A percentile compares a stretch with the other conserved stretches of the same genome.
phyloP scores from a whole-genome alignment of 176 grass and related monocot species.

The Juncus effusus region DNA sequence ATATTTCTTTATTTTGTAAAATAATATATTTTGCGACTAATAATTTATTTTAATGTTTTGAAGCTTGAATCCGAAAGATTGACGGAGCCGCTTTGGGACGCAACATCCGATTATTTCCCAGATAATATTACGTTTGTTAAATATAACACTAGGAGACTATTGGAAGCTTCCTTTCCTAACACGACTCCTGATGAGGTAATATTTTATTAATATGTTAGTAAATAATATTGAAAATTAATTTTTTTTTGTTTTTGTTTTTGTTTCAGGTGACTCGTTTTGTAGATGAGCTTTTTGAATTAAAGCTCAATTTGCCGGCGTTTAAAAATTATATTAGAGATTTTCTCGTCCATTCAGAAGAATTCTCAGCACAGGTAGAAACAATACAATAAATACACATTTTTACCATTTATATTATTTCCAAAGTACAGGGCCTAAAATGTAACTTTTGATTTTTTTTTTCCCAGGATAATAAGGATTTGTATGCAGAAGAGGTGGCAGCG shows the following conservation, averaged over 20 bases:
- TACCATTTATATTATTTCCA: neutral
- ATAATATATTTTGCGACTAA: constrained; percentile 19
- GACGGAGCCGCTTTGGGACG: constrained; percentile 90
- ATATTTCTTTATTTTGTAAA: neutral
- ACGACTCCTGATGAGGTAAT: constrained; percentile 74
- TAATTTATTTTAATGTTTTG: constrained; percentile 23
- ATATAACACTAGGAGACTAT: constrained; percentile 87
- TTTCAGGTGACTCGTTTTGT: constrained; percentile 92
- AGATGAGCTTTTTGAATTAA: constrained; percentile 74
- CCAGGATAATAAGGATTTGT: constrained; percentile 99
- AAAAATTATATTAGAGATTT: constrained; percentile 97
- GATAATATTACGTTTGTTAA: constrained; percentile 88
- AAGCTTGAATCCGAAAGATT: constrained; percentile 77
- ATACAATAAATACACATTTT: neutral
- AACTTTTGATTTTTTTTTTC: neutral
- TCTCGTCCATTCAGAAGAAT: constrained; percentile 95
- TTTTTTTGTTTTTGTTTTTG: neutral
- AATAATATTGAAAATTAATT: too few species aligned
- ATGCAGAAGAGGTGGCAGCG: constrained; percentile 87
- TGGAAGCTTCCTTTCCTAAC: constrained; percentile 97
- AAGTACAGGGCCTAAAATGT: neutral
- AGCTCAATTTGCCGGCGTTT: constrained; percentile 77
- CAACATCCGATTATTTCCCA: constrained; percentile 58
- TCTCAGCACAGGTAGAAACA: constrained; percentile 82
- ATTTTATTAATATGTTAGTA: constrained; percentile 1